phyloP scores from a whole-genome alignment of 192 early-diverging fungal genomes.

The Coemansia sp. region DNA sequence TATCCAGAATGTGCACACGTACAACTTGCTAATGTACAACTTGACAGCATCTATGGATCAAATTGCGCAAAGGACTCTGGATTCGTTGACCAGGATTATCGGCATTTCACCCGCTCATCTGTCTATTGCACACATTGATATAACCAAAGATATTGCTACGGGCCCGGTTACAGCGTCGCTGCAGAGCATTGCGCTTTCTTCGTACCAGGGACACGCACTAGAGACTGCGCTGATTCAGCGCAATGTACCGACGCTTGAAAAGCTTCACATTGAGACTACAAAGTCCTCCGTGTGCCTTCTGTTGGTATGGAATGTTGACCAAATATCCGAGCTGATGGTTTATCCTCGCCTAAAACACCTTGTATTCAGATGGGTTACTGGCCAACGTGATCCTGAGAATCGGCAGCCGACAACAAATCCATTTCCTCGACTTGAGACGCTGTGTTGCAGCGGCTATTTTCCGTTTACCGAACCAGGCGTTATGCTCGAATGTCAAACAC shows the following conservation, averaged over 20 bases:
- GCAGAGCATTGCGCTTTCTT: neutral
- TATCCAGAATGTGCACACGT: neutral
- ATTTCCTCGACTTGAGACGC: neutral
- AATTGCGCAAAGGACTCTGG: neutral
- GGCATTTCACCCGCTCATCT: neutral
- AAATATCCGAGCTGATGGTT: neutral
- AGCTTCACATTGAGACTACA: neutral
- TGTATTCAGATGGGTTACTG: neutral
- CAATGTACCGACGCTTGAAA: neutral
- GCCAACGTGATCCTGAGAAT: neutral
- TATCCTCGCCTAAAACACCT: neutral
- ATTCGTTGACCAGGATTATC: neutral
- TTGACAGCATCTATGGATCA: neutral
- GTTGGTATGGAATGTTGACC: neutral
- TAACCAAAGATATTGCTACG: neutral
- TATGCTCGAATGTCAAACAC: neutral
- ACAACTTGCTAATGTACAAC: no score
- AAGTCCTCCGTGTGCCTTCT: neutral
- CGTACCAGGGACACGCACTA: neutral
- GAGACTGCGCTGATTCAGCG: neutral
- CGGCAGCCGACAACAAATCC: neutral
- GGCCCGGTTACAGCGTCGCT: neutral
- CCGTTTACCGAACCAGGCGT: neutral
- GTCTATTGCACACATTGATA: neutral
- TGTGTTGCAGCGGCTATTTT: neutral